A percentile compares a stretch with the other conserved stretches of the same genome.
Conservation (phyloP, 176 grass and related monocot species). For the Carex kokanica region DNA sequence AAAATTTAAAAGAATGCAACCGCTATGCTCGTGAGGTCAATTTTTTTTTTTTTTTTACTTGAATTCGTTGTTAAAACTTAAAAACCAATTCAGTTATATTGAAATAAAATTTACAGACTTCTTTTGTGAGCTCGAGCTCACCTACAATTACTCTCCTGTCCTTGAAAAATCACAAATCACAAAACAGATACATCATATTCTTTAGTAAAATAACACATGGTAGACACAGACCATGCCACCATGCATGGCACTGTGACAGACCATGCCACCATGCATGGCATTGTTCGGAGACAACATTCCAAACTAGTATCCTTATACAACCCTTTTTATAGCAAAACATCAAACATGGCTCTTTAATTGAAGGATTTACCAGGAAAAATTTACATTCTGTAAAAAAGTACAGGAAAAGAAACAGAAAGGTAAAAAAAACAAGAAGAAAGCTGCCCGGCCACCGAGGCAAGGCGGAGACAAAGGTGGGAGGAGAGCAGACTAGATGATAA, state of each 20-base stretch:
- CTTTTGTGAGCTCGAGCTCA: neutral
- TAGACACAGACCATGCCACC: neutral
- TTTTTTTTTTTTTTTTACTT: neutral
- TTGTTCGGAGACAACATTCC: neutral
- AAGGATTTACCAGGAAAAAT: neutral
- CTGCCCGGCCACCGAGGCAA: slow-evolving; percentile 18
- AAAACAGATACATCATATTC: neutral
- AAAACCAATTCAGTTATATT: neutral
- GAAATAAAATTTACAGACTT: neutral
- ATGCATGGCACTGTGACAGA: neutral
- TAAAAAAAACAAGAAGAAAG: neutral
- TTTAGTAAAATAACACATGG: neutral
- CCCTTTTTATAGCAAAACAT: neutral
- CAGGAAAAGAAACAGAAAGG: neutral
- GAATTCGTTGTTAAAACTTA: neutral
- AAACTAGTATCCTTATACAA: neutral
- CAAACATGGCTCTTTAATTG: no score
- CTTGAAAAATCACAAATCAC: neutral
- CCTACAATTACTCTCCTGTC: neutral
- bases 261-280: neutral
- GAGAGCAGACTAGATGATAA: slow-evolving; percentile 24
- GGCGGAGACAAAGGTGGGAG: slow-evolving; percentile 16
- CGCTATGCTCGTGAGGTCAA: no score
- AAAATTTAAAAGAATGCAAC: neutral
- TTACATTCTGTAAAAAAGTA: neutral